phyloP scores from a whole-genome alignment of 805 yeast genomes.

The Pichia kluyveri region DNA sequence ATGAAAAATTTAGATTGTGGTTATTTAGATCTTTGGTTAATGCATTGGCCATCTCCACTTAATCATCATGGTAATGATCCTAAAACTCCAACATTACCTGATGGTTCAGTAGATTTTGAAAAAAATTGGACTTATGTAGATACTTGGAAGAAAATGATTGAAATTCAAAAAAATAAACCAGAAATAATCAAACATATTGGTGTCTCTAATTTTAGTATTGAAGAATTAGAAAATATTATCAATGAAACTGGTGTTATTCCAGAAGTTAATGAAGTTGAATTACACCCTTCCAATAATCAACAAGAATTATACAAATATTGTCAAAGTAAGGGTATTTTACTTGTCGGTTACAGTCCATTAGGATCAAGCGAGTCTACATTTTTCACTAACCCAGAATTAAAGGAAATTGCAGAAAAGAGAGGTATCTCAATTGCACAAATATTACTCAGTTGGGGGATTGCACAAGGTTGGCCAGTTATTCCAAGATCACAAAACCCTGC shows the following conservation, averaged over 20 bases:
- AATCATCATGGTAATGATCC: slow-evolving; percentile 31
- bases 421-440: slow-evolving; percentile 42
- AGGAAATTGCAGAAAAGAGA: slow-evolving; percentile 44
- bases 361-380: slow-evolving; percentile 36
- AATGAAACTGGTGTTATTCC: slow-evolving; percentile 34
- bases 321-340: slow-evolving; percentile 33
- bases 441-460: slow-evolving; percentile 30
- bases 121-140: slow-evolving; percentile 45
- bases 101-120: slow-evolving; percentile 25
- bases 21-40: slow-evolving; percentile 43
- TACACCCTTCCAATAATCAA: slow-evolving; percentile 39
- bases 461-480: slow-evolving; percentile 26
- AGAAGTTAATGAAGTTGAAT: slow-evolving; percentile 39
- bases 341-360: slow-evolving; percentile 57
- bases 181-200: slow-evolving; percentile 47
- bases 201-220: slow-evolving; percentile 51
- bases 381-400: slow-evolving; percentile 18
- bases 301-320: slow-evolving; percentile 34
- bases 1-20: slow-evolving; percentile 30
- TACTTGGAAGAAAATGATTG: slow-evolving; percentile 61
- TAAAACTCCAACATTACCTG: slow-evolving; percentile 46
- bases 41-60: slow-evolving; percentile 41
- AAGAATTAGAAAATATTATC: slow-evolving; percentile 35
- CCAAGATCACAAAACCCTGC: slow-evolving; percentile 1
- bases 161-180: slow-evolving; percentile 44